These are phyloP conservation scores for Psilocybe cyanescens DNA, from an alignment of 768 basidiomycete species.

Conservation along the genomic window DNA sequence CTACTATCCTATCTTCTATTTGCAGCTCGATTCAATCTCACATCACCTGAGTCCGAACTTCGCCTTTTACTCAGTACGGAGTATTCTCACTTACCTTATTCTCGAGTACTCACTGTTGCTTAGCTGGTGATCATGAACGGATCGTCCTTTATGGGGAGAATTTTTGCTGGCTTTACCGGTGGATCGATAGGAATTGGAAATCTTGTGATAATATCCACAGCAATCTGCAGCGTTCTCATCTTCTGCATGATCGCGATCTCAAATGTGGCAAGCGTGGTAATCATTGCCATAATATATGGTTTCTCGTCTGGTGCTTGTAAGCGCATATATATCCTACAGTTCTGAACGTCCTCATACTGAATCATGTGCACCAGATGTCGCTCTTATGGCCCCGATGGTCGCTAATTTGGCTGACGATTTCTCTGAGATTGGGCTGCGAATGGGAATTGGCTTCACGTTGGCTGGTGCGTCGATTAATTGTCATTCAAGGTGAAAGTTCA, in stretches of 20 bases:
- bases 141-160: slow-evolving; percentile 6
- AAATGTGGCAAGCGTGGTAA: slow-evolving; percentile 11
- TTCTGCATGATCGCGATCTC: slow-evolving; percentile 13
- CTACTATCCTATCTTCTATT: slow-evolving; percentile 15
- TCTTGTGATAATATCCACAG: slow-evolving; percentile 5
- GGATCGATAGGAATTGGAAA: neutral
- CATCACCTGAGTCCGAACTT: slow-evolving; percentile 5
- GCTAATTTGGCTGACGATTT: slow-evolving; percentile 12
- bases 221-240: slow-evolving; percentile 8
- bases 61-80: slow-evolving; percentile 12
- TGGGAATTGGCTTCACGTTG: slow-evolving; percentile 14
- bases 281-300: slow-evolving; percentile 8
- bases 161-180: slow-evolving; percentile 1
- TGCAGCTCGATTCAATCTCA: slow-evolving; percentile 10
- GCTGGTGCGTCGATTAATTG: slow-evolving; percentile 3
- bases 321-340: neutral
- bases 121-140: slow-evolving; percentile 13
- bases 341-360: neutral
- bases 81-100: neutral
- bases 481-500: neutral
- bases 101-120: too few species aligned
- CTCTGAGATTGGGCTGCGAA: slow-evolving; percentile 14
- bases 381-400: slow-evolving; percentile 16
- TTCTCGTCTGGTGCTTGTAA: slow-evolving; percentile 15
- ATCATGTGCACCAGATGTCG: neutral